Evolutionary conservation across 805 yeast genomes (phyloP), one percentile per base, ranked within the genome.

Genomic region (Metschnikowia reukaufii): DNA sequence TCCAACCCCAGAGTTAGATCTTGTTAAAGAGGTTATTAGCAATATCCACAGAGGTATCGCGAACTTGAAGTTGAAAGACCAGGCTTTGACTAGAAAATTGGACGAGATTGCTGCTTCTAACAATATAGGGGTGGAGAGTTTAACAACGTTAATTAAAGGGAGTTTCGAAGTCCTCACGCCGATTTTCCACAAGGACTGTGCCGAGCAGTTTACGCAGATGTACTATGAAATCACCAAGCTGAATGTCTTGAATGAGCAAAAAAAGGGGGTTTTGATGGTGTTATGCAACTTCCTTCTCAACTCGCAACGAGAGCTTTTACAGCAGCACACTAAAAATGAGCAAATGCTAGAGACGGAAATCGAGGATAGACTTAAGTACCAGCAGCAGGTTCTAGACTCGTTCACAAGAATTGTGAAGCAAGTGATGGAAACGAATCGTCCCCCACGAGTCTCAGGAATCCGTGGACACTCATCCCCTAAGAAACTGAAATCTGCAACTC

Each of bases 381-480:
- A 52, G 31, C 47, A 48, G 31, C 50, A 52, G 27, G 56, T 50
- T 25, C 45, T 52, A 15, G 42, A 44, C 32, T 45, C 54, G 0
- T 50, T 52, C 30, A 43, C 45, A 20, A 19, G 36, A 23, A 52
- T 52, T 6, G 42, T 38, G 32, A 36, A 32, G 29, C 54, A 50
- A 23, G 23, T 50, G 10, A 42, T 47, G 43, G 51, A 43, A 16
- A 34, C 12, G n/a, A 45, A 37, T 18, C 31, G 48, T n/a, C 49
- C 45, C 13, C 17, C 42, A 6, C 49, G 49, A 2, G 35, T 38
- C 7, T 37, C 42, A 21, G 50, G 50, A 3, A 47, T 47, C 36
- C 50, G 43, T n/a, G 50, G 42, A 27, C 50, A 47, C 32, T 47
- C 50, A 15, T 47, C 50, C 6, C 50, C 50, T 17, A 47, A 38